These are phyloP conservation scores for Blastocystis hominis DNA, from an alignment of 352 stramenopile species.

Conservation along the genomic window DNA sequence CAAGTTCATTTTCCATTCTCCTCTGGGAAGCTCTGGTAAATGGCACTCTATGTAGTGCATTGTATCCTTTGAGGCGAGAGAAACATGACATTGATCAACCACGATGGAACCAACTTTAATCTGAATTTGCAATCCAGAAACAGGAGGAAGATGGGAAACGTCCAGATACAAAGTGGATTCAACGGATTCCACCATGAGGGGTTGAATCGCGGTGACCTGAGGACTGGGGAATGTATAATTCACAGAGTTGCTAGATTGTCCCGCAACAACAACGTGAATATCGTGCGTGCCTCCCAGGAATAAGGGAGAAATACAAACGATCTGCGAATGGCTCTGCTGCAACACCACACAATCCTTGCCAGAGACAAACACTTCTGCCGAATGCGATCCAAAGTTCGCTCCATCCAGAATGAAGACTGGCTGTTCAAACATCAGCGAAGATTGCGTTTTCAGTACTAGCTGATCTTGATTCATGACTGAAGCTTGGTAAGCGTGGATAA, in stretches of 20 bases:
- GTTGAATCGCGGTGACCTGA: not conserved
- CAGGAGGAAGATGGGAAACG: not conserved
- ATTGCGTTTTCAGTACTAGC: not conserved
- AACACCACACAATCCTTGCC: not conserved
- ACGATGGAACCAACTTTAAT: not conserved
- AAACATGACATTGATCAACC: not conserved
- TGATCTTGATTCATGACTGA: not conserved
- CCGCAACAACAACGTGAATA: not conserved
- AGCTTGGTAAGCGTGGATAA: not conserved
- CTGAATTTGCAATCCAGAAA: not conserved
- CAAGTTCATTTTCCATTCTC: not conserved
- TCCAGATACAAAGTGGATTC: not conserved
- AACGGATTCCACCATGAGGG: not conserved
- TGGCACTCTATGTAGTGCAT: conserved; percentile 14
- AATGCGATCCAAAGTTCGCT: not conserved
- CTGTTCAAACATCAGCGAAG: not conserved
- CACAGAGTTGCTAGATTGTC: not conserved
- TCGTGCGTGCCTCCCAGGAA: not conserved
- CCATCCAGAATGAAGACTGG: not conserved
- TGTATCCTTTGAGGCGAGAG: not conserved
- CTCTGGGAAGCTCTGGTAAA: not conserved
- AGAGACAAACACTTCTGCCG: not conserved
- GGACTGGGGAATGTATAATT: not conserved
- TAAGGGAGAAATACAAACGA: not conserved
- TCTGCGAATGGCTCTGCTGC: not conserved